These are phyloP conservation scores for Amanita muscaria DNA, from an alignment of 768 basidiomycete species.

Conservation along the genomic window DNA sequence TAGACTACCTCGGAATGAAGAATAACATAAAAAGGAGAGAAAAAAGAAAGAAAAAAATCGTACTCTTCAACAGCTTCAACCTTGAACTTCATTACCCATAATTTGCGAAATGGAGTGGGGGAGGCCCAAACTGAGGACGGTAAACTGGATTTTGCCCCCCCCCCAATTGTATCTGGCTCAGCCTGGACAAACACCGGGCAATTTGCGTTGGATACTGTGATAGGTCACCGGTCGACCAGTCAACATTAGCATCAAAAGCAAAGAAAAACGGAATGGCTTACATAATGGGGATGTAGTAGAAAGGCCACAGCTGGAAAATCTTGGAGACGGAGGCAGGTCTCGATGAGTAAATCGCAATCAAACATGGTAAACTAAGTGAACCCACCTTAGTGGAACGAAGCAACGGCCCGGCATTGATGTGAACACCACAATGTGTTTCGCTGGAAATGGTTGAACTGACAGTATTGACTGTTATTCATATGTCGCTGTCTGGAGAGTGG, in stretches of 20 bases:
- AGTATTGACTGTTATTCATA: too few species aligned
- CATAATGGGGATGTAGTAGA: slow-evolving; percentile 25
- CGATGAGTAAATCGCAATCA: too few species aligned
- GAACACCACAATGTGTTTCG: slow-evolving; percentile 98
- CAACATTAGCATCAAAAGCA: slow-evolving; percentile 18
- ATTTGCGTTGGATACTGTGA: slow-evolving; percentile 93
- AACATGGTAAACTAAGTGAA: too few species aligned
- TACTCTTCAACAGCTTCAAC: slow-evolving; percentile 84
- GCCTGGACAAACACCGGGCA: slow-evolving; percentile 85
- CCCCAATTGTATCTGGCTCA: slow-evolving; percentile 85
- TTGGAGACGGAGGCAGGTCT: slow-evolving; percentile 25
- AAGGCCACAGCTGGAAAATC: slow-evolving; percentile 43
- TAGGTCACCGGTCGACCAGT: too few species aligned
- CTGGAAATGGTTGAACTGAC: slow-evolving; percentile 97
- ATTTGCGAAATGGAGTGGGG: slow-evolving; percentile 86
- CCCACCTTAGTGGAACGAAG: too few species aligned
- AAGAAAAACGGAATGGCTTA: slow-evolving; percentile 24
- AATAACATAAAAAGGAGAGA: slow-evolving; percentile 3
- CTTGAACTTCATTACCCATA: slow-evolving; percentile 93
- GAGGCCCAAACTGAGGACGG: slow-evolving; percentile 81
- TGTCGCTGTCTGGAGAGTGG: too few species aligned
- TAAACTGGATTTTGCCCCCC: too few species aligned
- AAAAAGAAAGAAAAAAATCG: slow-evolving; percentile 19
- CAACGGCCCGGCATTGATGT: slow-evolving; percentile 99
- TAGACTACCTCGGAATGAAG: not conserved